Base-by-base conservation (phyloP, 345 rosid species). In the Anacardium occidentale region DNA sequence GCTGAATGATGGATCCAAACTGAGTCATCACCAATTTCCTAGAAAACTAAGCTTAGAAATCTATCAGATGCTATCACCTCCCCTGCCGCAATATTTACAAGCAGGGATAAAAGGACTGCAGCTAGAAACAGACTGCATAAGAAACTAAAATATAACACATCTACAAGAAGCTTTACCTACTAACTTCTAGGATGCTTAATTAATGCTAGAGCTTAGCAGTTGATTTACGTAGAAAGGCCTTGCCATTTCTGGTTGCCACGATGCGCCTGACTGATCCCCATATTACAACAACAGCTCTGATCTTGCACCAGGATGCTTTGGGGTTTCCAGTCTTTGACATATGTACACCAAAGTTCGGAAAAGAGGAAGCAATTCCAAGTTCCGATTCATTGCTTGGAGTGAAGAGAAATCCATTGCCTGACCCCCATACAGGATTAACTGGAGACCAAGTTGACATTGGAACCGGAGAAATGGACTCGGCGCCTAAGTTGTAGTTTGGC, bases 231-330 rank as follows among this genome's bases (percentile, higher is more conserved):
- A 61, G 69, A 75, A 17, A 75, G 56, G 62, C 76, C 72, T 59
- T 24, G 84, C 72, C 67, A 50, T 66, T 73, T 74, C 10, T 78
- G 5, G 81, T 72, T 50, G 74, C 84, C 56, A 78, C 56, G 17
- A 65, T 61, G 47, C 80, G 74, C 79, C 77, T 50, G 2, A 87
- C 63, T 5, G 81, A 82, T 18, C 74, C 40, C 73, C 75, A 60
- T 52, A 75, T 84, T 17, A 90, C 45, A 4, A 90, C 45, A 4
- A 86, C 93, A 20, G 97, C 93, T 61, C 91, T 76, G 24, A 92
- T 74, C 85, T 88, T 89, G 70, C 89, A 83, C 98, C 98, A 90
- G 20, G 87, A 73, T 10, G 78, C 91, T 76, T 74, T 88, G 0
- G 86, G 83, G 42, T 76, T 76, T 53, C 80, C 71, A 11, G 68